A percentile compares a stretch with the other conserved stretches of the same genome.
Evolutionary conservation across 129 eudicot genomes (phyloP).

Genomic region (Oenanthe sinensis): DNA sequence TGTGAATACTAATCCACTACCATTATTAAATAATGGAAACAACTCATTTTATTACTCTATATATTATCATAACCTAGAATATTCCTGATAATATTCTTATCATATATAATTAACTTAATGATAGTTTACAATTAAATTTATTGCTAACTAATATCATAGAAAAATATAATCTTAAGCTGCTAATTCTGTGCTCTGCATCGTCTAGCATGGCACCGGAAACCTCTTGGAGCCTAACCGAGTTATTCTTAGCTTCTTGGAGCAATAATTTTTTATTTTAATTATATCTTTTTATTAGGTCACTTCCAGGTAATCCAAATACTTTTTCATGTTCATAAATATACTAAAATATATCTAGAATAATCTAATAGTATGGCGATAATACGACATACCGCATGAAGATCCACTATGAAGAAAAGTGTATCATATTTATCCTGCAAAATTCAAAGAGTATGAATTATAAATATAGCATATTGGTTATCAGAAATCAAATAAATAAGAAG

Average conservation of each 20-base stretch:
- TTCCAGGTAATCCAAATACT: background rate
- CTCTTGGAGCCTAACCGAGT: too few species aligned
- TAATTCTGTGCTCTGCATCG: too few species aligned
- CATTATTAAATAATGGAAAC: too few species aligned
- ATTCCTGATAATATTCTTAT: too few species aligned
- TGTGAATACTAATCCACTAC: too few species aligned
- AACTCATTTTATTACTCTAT: background rate
- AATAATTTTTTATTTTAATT: background rate
- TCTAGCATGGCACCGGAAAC: too few species aligned
- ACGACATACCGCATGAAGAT: conserved; percentile 83
- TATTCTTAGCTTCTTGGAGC: background rate
- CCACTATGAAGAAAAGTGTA: conserved; percentile 91
- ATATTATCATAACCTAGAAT: background rate
- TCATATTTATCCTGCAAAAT: conserved; percentile 70
- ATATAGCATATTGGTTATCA: background rate
- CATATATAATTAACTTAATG: too few species aligned
- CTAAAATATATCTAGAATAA: background rate
- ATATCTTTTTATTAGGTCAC: background rate
- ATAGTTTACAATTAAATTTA: too few species aligned
- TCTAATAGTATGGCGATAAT: background rate
- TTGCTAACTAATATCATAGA: too few species aligned
- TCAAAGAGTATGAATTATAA: conserved; percentile 4
- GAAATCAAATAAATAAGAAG: background rate
- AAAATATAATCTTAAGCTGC: too few species aligned
- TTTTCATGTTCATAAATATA: background rate